These are phyloP conservation scores for Trametes elegans DNA, from an alignment of 768 basidiomycete species.

Conservation along the genomic window DNA sequence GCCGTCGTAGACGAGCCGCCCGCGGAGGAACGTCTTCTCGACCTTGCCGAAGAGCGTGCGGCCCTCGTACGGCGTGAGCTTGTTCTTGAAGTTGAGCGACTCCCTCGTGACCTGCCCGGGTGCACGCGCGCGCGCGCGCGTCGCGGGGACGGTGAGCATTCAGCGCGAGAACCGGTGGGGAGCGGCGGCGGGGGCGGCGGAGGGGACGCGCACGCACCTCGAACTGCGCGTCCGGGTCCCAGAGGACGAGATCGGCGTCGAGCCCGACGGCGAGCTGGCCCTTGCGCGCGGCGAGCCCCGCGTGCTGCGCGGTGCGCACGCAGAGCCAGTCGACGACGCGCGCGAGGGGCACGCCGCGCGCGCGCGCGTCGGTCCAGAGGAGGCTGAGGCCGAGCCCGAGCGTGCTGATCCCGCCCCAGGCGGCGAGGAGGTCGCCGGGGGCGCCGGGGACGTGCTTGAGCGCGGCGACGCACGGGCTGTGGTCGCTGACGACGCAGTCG, in stretches of 20 bases:
- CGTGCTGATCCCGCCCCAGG: slow-evolving; percentile 95
- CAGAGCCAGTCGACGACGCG: slow-evolving; percentile 77
- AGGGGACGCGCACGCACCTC: slow-evolving; percentile 40
- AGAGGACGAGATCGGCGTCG: slow-evolving; percentile 87
- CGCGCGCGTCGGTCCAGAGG: slow-evolving; percentile 81
- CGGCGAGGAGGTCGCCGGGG: slow-evolving; percentile 84
- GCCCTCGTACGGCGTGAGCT: slow-evolving; percentile 87
- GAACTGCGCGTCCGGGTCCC: slow-evolving; percentile 60
- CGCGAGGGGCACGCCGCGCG: slow-evolving; percentile 53
- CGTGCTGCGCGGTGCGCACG: slow-evolving; percentile 73
- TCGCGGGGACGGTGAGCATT: no score
- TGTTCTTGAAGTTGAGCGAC: slow-evolving; percentile 86
- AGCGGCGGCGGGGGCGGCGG: no score
- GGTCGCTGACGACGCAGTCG: slow-evolving; percentile 94
- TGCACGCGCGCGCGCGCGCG: no score
- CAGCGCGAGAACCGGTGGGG: no score
- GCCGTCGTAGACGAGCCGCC: slow-evolving; percentile 60
- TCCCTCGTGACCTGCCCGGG: slow-evolving; percentile 65
- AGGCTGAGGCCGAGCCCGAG: slow-evolving; percentile 88
- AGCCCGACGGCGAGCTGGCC: slow-evolving; percentile 70
- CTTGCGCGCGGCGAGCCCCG: slow-evolving; percentile 66
- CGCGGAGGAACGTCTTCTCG: slow-evolving; percentile 77
- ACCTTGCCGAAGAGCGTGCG: slow-evolving; percentile 68
- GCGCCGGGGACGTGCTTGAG: slow-evolving; percentile 74
- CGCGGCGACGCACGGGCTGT: slow-evolving; percentile 84